These are phyloP conservation scores for Juglanconis juglandina DNA, from an alignment of 2,329 filamentous ascomycete species.

Conservation along the genomic window DNA sequence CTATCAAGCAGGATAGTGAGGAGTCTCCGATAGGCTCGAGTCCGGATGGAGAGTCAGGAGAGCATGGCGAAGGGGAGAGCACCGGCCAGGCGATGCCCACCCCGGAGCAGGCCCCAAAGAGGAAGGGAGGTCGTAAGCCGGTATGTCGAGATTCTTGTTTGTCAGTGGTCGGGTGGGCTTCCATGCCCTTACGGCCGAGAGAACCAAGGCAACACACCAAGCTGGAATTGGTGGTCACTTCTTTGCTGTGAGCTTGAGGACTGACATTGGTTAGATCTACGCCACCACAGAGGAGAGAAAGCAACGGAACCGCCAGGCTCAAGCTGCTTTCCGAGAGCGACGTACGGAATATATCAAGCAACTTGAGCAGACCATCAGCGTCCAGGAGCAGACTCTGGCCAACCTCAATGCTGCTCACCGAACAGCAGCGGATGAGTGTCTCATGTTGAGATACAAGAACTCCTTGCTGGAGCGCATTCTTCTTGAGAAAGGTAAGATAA, in stretches of 20 bases:
- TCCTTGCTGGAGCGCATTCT: constrained; percentile 92
- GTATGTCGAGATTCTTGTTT: constrained; percentile 50
- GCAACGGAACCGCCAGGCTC: constrained; percentile 93
- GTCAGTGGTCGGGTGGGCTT: background rate
- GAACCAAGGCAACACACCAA: background rate
- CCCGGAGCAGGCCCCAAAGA: constrained; percentile 72
- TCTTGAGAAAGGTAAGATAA: constrained; percentile 77
- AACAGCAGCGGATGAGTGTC: constrained; percentile 89
- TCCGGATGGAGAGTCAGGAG: constrained; percentile 38
- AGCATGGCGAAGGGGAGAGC: constrained; percentile 35
- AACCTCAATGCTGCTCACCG: constrained; percentile 92
- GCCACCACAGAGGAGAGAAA: constrained; percentile 98
- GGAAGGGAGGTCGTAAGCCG: constrained; percentile 96
- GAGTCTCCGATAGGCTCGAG: constrained; percentile 57
- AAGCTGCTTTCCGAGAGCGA: constrained; percentile 94
- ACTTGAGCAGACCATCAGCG: constrained; percentile 92
- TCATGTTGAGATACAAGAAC: constrained; percentile 99
- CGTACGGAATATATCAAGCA: constrained; percentile 99
- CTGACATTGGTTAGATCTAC: constrained; percentile 67
- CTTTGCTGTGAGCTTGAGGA: constrained; percentile 10
- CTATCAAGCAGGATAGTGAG: constrained; percentile 56
- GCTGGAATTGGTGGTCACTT: background rate
- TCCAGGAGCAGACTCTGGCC: constrained; percentile 91
- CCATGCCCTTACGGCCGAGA: background rate
- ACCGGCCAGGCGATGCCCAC: constrained; percentile 31